Conservation (phyloP, 495 filamentous ascomycete species). For the Penicillium argentinense region DNA sequence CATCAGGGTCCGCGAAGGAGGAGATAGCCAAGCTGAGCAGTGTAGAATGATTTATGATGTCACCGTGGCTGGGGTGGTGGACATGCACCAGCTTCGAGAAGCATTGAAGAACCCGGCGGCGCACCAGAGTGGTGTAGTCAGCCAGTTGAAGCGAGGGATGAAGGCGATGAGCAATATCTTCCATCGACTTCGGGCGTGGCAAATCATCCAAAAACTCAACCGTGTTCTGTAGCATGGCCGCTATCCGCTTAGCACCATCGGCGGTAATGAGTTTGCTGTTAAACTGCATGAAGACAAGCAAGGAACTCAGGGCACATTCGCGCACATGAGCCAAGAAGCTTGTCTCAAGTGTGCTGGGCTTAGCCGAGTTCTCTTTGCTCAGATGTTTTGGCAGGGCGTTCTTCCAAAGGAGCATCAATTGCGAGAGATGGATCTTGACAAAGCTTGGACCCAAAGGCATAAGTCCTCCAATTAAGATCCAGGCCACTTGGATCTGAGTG, state of each 20-base stretch:
- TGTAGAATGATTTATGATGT: constrained; percentile 86
- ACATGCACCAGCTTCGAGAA: constrained; percentile 88
- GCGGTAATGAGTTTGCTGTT: constrained; percentile 89
- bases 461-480: constrained; percentile 93
- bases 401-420: constrained; percentile 95
- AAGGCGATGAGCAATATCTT: constrained; percentile 83
- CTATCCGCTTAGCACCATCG: constrained; percentile 91
- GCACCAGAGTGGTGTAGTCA: constrained; percentile 90
- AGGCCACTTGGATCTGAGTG: constrained; percentile 95
- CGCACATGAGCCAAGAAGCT: constrained; percentile 93
- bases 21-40: constrained; percentile 89
- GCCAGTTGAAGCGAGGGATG: constrained; percentile 85
- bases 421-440: constrained; percentile 96
- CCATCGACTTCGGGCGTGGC: constrained; percentile 79
- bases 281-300: constrained; percentile 90
- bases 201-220: constrained; percentile 81
- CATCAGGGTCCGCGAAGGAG: constrained; percentile 91
- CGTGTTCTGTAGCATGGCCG: constrained; percentile 93
- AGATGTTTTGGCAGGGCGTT: constrained; percentile 95
- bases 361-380: constrained; percentile 79
- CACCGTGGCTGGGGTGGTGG: constrained; percentile 75
- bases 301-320: constrained; percentile 90
- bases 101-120: constrained; percentile 88
- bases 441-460: constrained; percentile 98
- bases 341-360: constrained; percentile 79